Percentiles rank a stretch among this genome's conserved stretches.
These are phyloP conservation scores for Alternaria burnsii DNA, from an alignment of 2,329 filamentous ascomycete genomes.

Conservation along the genomic window DNA sequence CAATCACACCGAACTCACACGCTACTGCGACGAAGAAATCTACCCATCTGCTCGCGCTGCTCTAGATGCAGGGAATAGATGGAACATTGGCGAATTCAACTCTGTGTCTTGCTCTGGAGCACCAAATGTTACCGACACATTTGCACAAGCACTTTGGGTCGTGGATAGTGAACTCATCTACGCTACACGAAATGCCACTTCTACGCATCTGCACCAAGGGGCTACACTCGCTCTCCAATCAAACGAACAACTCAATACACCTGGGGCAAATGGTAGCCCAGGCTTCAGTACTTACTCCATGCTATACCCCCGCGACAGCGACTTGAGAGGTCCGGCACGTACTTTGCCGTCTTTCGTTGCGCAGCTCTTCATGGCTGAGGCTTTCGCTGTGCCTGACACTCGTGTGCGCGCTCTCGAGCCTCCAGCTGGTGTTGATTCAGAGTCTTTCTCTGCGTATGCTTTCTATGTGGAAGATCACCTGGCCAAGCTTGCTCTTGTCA, in stretches of 20 bases:
- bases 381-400: constrained; percentile 4
- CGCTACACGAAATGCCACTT: constrained; percentile 15
- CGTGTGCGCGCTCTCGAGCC: constrained; percentile 5
- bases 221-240: constrained; percentile 20
- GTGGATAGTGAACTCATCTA: constrained; percentile 20
- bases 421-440: constrained; percentile 2
- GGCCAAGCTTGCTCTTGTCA: constrained; percentile 16
- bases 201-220: constrained; percentile 16
- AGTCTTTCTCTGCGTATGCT: constrained; percentile 17
- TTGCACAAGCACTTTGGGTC: constrained; percentile 24
- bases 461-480: constrained; percentile 16
- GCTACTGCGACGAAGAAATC: constrained; percentile 19
- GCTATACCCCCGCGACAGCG: constrained; percentile 19
- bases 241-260: constrained; percentile 18
- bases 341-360: constrained; percentile 18
- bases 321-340: constrained; percentile 15
- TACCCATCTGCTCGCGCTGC: constrained; percentile 20
- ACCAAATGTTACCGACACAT: constrained; percentile 22
- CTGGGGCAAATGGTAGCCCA: constrained; percentile 17
- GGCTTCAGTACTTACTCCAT: constrained; percentile 21
- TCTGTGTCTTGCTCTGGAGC: constrained; percentile 17
- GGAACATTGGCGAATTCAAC: constrained; percentile 24
- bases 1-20: constrained; percentile 21
- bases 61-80: constrained; percentile 9
- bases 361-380: constrained; percentile 18